These are phyloP conservation scores for Bonia amplexicaulis DNA, from an alignment of 176 grass and related monocot genomes.

Conservation along the genomic window DNA sequence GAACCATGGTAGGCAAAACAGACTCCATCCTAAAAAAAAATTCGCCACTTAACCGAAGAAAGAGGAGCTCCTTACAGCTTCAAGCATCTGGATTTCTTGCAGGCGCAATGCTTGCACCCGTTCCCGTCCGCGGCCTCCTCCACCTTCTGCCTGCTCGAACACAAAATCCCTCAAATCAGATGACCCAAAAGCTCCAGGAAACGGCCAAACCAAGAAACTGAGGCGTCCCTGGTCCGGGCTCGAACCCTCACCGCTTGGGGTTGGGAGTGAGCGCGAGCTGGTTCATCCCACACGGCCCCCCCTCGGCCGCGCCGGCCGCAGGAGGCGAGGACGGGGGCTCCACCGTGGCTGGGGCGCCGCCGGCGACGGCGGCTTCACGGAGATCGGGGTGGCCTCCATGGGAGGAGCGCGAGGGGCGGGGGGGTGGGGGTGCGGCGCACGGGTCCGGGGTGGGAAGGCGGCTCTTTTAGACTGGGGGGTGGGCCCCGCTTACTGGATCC, in stretches of 20 bases:
- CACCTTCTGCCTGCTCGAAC: constrained; percentile 44
- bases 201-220: not conserved
- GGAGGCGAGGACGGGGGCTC: not conserved
- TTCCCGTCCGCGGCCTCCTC: constrained; percentile 51
- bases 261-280: constrained; percentile 46
- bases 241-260: constrained; percentile 38
- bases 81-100: constrained; percentile 66
- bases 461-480: constrained; percentile 24
- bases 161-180: constrained; percentile 23
- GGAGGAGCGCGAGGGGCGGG: not conserved
- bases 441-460: constrained; percentile 21
- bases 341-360: not conserved
- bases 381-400: constrained; percentile 66
- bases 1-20: not conserved
- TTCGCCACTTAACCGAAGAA: not conserved
- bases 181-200: not conserved
- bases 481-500: not conserved
- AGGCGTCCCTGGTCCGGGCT: not conserved
- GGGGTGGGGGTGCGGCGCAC: not conserved
- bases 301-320: not conserved
- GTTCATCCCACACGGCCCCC: constrained; percentile 28
- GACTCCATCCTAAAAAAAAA: not conserved
- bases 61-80: constrained; percentile 50
- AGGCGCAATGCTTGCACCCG: constrained; percentile 69
- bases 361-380: constrained; percentile 39